Conservation (phyloP, 805 yeast species). For the Suhomyces prunicola region DNA sequence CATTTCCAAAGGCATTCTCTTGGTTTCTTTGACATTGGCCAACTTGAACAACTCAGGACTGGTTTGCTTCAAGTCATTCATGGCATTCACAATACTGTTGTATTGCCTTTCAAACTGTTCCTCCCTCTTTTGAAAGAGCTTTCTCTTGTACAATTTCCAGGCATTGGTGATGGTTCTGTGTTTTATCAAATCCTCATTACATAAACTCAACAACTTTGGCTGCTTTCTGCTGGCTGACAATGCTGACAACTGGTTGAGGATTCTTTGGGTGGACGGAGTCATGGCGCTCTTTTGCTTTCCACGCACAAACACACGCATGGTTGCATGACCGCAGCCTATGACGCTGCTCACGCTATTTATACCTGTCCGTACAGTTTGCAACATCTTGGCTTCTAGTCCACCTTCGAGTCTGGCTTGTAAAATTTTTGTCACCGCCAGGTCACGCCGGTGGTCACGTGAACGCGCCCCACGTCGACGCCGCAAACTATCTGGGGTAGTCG, state of each 20-base stretch:
- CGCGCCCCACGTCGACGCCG: neutral
- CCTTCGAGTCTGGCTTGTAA: neutral
- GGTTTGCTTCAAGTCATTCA: conserved; percentile 58
- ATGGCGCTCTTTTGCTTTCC: conserved; percentile 29
- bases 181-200: conserved; percentile 78
- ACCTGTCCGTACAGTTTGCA: neutral
- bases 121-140: conserved; percentile 41
- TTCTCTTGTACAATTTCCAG: conserved; percentile 65
- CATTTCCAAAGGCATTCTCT: conserved; percentile 77
- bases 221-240: conserved; percentile 83
- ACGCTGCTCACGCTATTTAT: neutral
- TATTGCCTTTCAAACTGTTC: conserved; percentile 57
- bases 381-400: neutral
- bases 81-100: conserved; percentile 62
- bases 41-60: conserved; percentile 55
- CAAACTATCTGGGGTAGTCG: neutral
- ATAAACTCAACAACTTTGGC: conserved; percentile 74
- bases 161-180: conserved; percentile 81
- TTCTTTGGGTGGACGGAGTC: conserved; percentile 38
- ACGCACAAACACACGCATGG: conserved; percentile 22
- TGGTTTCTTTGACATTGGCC: conserved; percentile 57
- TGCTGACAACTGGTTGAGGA: conserved; percentile 66
- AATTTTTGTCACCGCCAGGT: neutral
- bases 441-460: neutral
- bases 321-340: neutral